These are phyloP conservation scores for Scheffersomyces stambukii DNA, from an alignment of 1,139 yeast genomes.

Conservation along the genomic window DNA sequence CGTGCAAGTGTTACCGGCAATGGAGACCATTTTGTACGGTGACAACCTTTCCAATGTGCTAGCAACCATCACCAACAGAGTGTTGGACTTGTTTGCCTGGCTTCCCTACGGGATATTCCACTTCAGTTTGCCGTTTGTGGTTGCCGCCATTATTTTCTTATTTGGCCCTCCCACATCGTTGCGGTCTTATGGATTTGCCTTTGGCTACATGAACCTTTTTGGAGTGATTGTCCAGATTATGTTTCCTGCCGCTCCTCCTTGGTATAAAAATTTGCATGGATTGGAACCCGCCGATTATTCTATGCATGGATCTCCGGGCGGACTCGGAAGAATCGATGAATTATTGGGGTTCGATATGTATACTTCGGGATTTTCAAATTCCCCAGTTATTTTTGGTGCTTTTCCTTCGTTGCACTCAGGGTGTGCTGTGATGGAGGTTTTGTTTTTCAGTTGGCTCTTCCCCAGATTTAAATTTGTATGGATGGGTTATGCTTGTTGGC, in stretches of 20 bases:
- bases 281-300: constrained; percentile 86
- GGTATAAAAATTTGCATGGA: constrained; percentile 89
- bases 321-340: constrained; percentile 82
- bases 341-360: constrained; percentile 80
- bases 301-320: constrained; percentile 96
- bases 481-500: constrained; percentile 77
- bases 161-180: constrained; percentile 92
- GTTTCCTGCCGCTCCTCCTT: constrained; percentile 97
- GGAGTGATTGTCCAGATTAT: constrained; percentile 79
- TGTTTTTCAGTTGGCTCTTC: constrained; percentile 77
- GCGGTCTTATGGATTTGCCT: constrained; percentile 87
- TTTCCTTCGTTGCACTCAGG: constrained; percentile 96
- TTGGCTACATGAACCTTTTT: constrained; percentile 91
- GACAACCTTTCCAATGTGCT: constrained; percentile 85
- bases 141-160: constrained; percentile 71
- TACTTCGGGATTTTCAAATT: constrained; percentile 78
- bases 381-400: constrained; percentile 96
- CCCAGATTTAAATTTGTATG: constrained; percentile 65
- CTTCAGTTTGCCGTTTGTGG: constrained; percentile 84
- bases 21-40: constrained; percentile 92
- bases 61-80: constrained; percentile 65
- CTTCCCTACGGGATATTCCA: constrained; percentile 92
- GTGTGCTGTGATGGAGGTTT: constrained; percentile 88
- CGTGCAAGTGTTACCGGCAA: constrained; percentile 87
- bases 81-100: constrained; percentile 88